Evolutionary conservation across 2,329 filamentous ascomycete genomes (phyloP).

Genomic region (Pezicula radicicola): DNA sequence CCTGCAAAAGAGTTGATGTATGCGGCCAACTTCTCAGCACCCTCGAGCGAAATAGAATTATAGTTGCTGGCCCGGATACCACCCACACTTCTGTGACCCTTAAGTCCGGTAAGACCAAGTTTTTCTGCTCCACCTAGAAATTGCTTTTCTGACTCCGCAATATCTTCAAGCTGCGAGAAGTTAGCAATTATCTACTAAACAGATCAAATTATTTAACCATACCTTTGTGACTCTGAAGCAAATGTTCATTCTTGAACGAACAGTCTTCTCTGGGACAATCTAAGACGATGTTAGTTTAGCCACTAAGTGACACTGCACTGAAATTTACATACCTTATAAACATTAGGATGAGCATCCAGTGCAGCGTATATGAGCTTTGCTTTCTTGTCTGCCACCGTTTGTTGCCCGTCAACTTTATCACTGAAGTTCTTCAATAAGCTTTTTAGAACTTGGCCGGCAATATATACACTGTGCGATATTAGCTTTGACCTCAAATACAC

Average conservation of each 20-base stretch:
- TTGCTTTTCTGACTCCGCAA: slow-evolving; percentile 69
- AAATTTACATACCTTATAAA: slow-evolving; percentile 55
- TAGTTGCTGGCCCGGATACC: slow-evolving; percentile 88
- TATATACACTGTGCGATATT: slow-evolving; percentile 62
- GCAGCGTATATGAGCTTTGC: slow-evolving; percentile 72
- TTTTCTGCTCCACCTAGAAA: slow-evolving; percentile 74
- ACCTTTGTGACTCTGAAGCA: slow-evolving; percentile 73
- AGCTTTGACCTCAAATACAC: slow-evolving; percentile 1
- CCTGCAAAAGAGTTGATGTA: slow-evolving; percentile 57
- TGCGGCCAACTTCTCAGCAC: slow-evolving; percentile 62
- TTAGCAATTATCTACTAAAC: not conserved
- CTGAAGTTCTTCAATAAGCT: slow-evolving; percentile 64
- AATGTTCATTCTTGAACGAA: slow-evolving; percentile 89
- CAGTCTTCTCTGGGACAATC: slow-evolving; percentile 71
- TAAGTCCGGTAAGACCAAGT: slow-evolving; percentile 71
- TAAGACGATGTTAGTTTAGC: slow-evolving; percentile 3
- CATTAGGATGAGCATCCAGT: slow-evolving; percentile 67
- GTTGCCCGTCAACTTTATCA: slow-evolving; percentile 72
- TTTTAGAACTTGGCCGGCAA: slow-evolving; percentile 85
- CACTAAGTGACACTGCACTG: not conserved
- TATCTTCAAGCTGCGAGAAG: slow-evolving; percentile 38
- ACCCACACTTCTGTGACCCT: slow-evolving; percentile 84
- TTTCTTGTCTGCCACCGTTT: slow-evolving; percentile 72
- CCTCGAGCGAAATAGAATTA: slow-evolving; percentile 72
- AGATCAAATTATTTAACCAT: slow-evolving; percentile 10